Base-by-base conservation (phyloP, 179 eudicot species). In the Patellifolia procumbens region DNA sequence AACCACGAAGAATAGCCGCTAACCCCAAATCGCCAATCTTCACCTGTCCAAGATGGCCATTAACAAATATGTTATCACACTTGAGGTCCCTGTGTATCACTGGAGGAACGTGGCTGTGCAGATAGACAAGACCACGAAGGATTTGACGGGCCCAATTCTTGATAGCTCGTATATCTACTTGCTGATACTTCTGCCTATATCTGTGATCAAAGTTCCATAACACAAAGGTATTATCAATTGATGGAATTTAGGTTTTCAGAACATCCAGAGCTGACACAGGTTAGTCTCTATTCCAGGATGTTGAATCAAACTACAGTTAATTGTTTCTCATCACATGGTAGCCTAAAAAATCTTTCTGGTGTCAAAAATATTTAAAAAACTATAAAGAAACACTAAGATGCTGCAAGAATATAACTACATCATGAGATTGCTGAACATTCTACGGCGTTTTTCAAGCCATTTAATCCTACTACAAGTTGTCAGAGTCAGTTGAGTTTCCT, bases 21-120 rank as follows among this genome's bases (percentile, higher is more conserved):
- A 91, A 79, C 29, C 97, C 97, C 37, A 91, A 82, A 83, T 91
- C 97, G 62, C 97, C 97, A 55, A 91, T 91, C 86, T 91, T 91
- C 68, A 91, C 94, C 75, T 86, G 91, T 74, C 92, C 97, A 62
- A 87, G 82, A 81, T 91, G 89, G 64, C 97, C 97, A 79, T 92
- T 92, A 51, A 92, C 86, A 80, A 92, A 92, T 55, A 92, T 87
- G 79, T 92, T 92, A 72, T 92, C 97, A 52, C 97, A 90, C 74
- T 92, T 92, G 51, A 92, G 85, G 74, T 90, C 92, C 69, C 97
- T 78, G 62, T 92, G 97, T 42, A 92, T 90, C 62, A 92, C 95
- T 0, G 97, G 93, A 37, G 97, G 97, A 76, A 90, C 86, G 56
- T 83, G 91, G 76, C 85, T 71, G 69, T 92, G 97, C 32, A 92